Percentiles rank a stretch among this genome's conserved stretches.
These are phyloP conservation scores for Fusarium odoratissimum DNA, from an alignment of 2,329 filamentous ascomycete genomes.

Conservation along the genomic window DNA sequence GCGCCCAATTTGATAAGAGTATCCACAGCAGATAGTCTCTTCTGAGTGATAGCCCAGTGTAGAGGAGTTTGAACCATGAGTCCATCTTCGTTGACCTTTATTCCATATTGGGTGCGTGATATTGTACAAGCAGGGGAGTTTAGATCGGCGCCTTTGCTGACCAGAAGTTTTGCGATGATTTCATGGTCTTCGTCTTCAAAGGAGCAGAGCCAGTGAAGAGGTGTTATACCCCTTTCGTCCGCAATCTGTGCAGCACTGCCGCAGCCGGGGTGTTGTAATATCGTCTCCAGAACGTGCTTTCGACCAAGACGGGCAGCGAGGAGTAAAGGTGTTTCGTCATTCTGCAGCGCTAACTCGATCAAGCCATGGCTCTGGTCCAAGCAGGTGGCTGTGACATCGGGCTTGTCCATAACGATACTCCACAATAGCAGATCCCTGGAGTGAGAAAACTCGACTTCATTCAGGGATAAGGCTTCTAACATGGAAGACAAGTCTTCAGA, in stretches of 20 bases:
- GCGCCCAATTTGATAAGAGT: not conserved
- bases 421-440: not conserved
- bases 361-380: not conserved
- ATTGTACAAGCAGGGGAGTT: not conserved
- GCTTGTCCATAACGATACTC: not conserved
- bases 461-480: not conserved
- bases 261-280: not conserved
- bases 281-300: not conserved
- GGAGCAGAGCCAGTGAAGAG: conserved; percentile 2
- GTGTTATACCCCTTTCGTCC: not conserved
- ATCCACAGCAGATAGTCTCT: not conserved
- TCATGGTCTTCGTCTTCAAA: not conserved
- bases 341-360: not conserved
- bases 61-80: not conserved
- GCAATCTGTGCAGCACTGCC: not conserved
- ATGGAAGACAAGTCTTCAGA: not conserved
- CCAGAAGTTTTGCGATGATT: not conserved
- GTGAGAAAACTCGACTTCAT: not conserved
- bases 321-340: not conserved
- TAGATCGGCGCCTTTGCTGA: not conserved
- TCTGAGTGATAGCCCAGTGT: not conserved
- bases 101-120: not conserved
- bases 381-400: not conserved
- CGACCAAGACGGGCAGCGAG: not conserved
- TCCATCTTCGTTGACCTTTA: not conserved